Percentiles rank a stretch among this genome's conserved stretches.
phyloP scores from a whole-genome alignment of 441 rosid genomes.

The Syzygium malaccense region DNA sequence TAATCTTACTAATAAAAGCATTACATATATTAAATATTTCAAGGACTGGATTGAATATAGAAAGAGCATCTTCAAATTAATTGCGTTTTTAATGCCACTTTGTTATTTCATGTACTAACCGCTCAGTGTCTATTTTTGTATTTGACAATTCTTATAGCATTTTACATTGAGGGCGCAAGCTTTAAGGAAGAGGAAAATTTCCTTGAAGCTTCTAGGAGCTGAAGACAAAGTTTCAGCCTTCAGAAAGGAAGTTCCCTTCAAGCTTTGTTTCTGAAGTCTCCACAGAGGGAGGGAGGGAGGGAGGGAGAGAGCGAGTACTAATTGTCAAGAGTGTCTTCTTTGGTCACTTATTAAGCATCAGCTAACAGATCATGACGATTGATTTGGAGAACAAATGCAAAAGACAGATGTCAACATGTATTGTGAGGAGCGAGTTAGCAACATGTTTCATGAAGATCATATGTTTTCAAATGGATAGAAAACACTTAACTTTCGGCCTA shows the following conservation, averaged over 20 bases:
- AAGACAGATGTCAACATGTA: not conserved
- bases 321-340: not conserved
- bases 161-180: constrained; percentile 19
- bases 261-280: not conserved
- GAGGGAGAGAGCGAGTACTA: not conserved
- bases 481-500: not conserved
- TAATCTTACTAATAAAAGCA: not conserved
- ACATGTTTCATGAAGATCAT: not conserved
- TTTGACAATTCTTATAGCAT: constrained; percentile 46
- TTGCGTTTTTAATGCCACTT: not conserved
- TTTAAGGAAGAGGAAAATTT: not conserved
- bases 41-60: not conserved
- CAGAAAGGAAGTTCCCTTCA: not conserved
- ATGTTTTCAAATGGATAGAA: not conserved
- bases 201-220: not conserved
- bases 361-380: not conserved
- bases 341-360: not conserved
- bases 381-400: not conserved
- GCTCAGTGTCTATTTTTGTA: constrained; percentile 25
- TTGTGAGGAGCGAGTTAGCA: not conserved
- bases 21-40: not conserved
- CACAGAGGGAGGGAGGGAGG: not conserved
- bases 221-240: not conserved
- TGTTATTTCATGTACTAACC: not conserved
- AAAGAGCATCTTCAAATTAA: not conserved